Percentiles rank a stretch among this genome's conserved stretches.
Evolutionary conservation across 2,329 filamentous ascomycete genomes (phyloP).

Genomic region (Cercospora beticola): DNA sequence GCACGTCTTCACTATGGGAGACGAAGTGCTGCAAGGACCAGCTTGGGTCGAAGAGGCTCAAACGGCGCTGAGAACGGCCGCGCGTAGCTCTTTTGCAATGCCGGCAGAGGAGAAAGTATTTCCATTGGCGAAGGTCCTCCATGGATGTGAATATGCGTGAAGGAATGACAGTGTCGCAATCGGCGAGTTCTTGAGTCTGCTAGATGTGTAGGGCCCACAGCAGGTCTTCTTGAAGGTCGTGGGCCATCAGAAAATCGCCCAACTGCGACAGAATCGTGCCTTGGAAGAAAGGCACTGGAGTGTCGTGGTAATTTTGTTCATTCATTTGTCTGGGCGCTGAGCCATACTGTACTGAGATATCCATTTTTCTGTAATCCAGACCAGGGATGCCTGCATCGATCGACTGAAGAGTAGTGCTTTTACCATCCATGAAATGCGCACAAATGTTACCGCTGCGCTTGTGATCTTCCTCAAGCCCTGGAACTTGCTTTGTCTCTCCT

Average conservation of each 20-base stretch:
- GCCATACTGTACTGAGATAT: not conserved
- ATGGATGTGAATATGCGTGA: not conserved
- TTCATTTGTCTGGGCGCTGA: not conserved
- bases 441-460: not conserved
- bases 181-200: not conserved
- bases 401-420: not conserved
- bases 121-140: not conserved
- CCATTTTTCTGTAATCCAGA: not conserved
- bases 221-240: not conserved
- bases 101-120: not conserved
- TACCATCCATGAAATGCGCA: not conserved
- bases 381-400: not conserved
- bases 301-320: not conserved
- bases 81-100: not conserved
- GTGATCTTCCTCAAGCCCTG: not conserved
- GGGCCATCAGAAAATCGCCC: not conserved
- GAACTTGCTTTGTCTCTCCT: not conserved
- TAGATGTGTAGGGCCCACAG: slow-evolving; percentile 3
- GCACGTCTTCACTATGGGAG: not conserved
- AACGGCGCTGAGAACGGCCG: not conserved
- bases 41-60: not conserved
- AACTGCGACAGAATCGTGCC: not conserved
- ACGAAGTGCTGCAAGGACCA: not conserved
- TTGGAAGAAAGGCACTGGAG: not conserved
- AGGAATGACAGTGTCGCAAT: not conserved